These are phyloP conservation scores for Cucurbita maxima DNA, from an alignment of 306 rosid genomes.

Conservation along the genomic window DNA sequence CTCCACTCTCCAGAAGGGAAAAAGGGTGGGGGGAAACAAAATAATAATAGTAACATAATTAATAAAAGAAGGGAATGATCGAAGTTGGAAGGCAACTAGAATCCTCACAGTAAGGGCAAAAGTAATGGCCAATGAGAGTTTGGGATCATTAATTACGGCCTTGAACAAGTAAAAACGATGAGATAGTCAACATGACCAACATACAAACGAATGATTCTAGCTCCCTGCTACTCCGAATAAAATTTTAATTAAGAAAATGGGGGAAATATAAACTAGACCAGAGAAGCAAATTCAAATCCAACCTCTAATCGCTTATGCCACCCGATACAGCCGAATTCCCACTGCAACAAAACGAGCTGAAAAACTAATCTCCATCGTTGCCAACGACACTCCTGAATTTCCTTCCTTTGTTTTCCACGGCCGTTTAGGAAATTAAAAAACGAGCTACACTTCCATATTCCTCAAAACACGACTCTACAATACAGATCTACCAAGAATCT, in stretches of 20 bases:
- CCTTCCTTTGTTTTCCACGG: slow-evolving; percentile 5
- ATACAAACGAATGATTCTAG: neutral
- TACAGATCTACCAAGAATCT: slow-evolving; percentile 55
- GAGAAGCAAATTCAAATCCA: neutral
- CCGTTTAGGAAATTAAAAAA: slow-evolving; percentile 20
- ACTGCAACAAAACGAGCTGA: slow-evolving; percentile 9
- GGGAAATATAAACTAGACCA: neutral
- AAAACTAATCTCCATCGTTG: slow-evolving; percentile 7
- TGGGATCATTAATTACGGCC: neutral
- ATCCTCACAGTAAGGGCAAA: neutral
- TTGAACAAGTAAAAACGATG: neutral
- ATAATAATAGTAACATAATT: neutral
- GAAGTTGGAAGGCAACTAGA: neutral
- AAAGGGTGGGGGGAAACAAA: neutral
- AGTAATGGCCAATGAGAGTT: neutral
- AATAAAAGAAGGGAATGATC: neutral
- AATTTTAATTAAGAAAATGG: neutral
- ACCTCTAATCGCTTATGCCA: neutral
- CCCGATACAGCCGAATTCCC: neutral
- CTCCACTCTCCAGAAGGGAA: neutral
- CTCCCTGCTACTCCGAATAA: neutral
- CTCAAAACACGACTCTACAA: slow-evolving; percentile 16
- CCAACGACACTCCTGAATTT: slow-evolving; percentile 16
- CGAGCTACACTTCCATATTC: slow-evolving; percentile 15
- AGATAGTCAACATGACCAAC: neutral